Base-by-base conservation (phyloP, 2,329 filamentous ascomycete species). In the Xylariales sp. region DNA sequence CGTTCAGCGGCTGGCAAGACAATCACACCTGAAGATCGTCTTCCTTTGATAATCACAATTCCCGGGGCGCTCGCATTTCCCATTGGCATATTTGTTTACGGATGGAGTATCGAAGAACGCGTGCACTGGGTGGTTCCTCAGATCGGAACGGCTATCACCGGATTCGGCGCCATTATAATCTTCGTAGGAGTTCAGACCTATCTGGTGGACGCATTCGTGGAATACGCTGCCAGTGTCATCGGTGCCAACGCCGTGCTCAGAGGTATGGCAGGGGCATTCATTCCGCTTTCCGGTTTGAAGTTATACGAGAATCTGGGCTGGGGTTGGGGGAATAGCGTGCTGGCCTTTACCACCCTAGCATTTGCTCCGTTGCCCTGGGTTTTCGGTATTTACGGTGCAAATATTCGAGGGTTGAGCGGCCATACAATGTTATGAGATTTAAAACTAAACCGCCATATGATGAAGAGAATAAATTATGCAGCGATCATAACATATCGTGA, bases 41-140 rank as follows among this genome's bases (percentile, higher is more conserved):
- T 76, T 0, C 74, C 74, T 0, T 63, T 72, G 1, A 72, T 82
- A 57, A 69, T 48, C 78, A 20, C 59, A 59, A 38, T 65, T 58
- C 33, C 62, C 53, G 23, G 45, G 52, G 6, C 42, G 61, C 28
- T 66, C 67, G 12, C 69, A 13, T 50, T 65, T 5, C 62, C 63
- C 3, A 38, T 54, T 19, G 65, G 66, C 12, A 50, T 69, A 25
- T 42, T 69, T 21, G 47, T 62, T 29, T 68, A 65, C 43, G 61
- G 60, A 14, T 68, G 64, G 65, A 59, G 56, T 6, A 56, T 58
- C 14, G 51, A 67, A 46, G 40, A 44, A 29, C 47, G 43, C n/a
- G 53, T 51, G 5, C 62, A 63, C 47, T 68, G 63, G 65, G 59
- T 67, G 33, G 52, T 53, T 4, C 64, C 65, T 21, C 56, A 67